Base-by-base conservation (phyloP, 148 eudicot genomes). In the Amaranthus palmeri region DNA sequence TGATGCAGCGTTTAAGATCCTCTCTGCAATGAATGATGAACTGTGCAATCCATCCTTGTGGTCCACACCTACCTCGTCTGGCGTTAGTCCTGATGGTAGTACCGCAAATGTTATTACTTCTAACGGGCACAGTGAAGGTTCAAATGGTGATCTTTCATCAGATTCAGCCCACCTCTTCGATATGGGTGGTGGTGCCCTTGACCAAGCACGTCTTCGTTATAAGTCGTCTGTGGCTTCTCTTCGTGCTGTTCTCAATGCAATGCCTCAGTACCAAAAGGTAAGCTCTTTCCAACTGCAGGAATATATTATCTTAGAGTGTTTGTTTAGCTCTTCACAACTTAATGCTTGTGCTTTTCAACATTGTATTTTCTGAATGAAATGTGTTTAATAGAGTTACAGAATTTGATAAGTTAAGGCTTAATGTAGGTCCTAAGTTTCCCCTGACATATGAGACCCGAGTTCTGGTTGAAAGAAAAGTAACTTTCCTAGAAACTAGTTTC, bases 21-120 rank as follows among this genome's bases (percentile, higher is more conserved):
- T 91, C 8, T 89, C 92, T 8, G 83, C 98, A 74, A 95, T 95
- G 98, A 86, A 95, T 79, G 93, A 91, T 69, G 98, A 89, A 85
- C 97, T 91, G 68, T 91, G 98, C 73, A 85, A 89, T 75, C 92
- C 98, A 0, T 43, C 82, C 6, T 76, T 95, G 59, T 95, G 98
- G 98, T 85, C 96, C 11, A 72, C 85, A 36, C 59, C 81, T 65
- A 48, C 84, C 13, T 4, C 82, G 46, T 7, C 73, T 54, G 44
- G 55, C 46, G 9, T 55, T 41, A 25, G 45, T 54, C 15, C 72
- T 49, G 58, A 48, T 13, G 46, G 44, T 55, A 52, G 13, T 8
- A 67, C 73, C 65, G 56, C 56, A 2, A 54, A 42, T 43, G 57
- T 50, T 62, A 51, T 67, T 45, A 46, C 75, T 61, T 68, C 77